These are phyloP conservation scores for Saccharomycopsis sp. DNA, from an alignment of 805 yeast species.

Conservation along the genomic window DNA sequence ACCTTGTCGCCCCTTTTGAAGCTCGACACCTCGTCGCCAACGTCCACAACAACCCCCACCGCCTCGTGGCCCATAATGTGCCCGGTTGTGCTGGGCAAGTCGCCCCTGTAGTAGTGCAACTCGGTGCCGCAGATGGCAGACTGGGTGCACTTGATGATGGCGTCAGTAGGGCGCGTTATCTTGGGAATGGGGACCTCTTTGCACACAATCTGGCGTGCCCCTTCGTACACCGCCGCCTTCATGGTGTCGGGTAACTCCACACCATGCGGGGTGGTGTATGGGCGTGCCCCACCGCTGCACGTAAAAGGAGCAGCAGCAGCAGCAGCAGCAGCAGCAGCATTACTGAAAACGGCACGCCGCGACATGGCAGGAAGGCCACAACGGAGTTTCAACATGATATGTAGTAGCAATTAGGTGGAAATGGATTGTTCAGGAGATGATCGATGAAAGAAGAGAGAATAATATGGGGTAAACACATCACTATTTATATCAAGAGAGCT, in stretches of 20 bases:
- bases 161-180: slow-evolving; percentile 33
- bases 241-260: slow-evolving; percentile 24
- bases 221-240: slow-evolving; percentile 44
- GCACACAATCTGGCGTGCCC: slow-evolving; percentile 34
- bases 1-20: slow-evolving; percentile 40
- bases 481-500: too few relatives aligned
- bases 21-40: slow-evolving; percentile 29
- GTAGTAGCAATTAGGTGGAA: too few relatives aligned
- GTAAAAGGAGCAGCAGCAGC: too few relatives aligned
- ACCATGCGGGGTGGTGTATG: not conserved
- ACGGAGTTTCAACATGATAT: too few relatives aligned
- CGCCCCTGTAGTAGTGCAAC: slow-evolving; percentile 47
- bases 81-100: slow-evolving; percentile 31
- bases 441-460: too few relatives aligned
- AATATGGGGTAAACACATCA: too few relatives aligned
- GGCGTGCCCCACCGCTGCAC: not conserved
- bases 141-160: slow-evolving; percentile 36
- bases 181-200: slow-evolving; percentile 34
- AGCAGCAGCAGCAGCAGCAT: too few relatives aligned
- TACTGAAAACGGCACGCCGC: too few relatives aligned
- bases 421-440: too few relatives aligned
- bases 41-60: slow-evolving; percentile 34
- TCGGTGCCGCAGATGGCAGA: slow-evolving; percentile 51
- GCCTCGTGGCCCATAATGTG: slow-evolving; percentile 46
- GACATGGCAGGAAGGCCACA: too few relatives aligned